Evolutionary conservation across 2,329 filamentous ascomycete genomes (phyloP), one percentile per base, ranked within the genome.

Genomic region (Sarocladiaceae sp.): DNA sequence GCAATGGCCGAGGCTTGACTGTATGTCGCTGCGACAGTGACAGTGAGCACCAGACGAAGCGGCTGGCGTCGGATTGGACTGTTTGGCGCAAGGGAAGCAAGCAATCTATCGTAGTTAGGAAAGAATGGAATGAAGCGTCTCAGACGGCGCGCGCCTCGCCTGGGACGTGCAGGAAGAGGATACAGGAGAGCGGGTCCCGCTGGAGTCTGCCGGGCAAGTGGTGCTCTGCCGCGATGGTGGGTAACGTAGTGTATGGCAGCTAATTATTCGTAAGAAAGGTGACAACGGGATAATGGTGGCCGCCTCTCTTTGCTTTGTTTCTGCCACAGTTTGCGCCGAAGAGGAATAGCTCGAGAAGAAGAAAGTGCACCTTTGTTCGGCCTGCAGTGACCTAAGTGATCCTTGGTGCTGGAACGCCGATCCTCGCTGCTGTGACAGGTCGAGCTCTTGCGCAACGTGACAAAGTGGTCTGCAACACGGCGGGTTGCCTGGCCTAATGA

Each of bases 111-210:
- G 44, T 3, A 33, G 44, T 28, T 12, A 44, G 40, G 17, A 44
- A 33, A 48, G 26, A 22, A 31, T 20, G 28, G 44, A 33, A 48
- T 48, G 44, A 48, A 48, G 44, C 44, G 44, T 48, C 44, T 48
- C 44, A 48, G 44, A 48, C 44, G 26, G 44, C 10, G 28, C 26
- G 44, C 15, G 40, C 40, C 37, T 40, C 20, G 37, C 7, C 37
- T 5, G 20, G 37, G 37, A 40, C 40, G 4, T 44, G 40, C 40
- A 44, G 28, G 44, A 48, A 22, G 12, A 29, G 44, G 26, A 33
- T 26, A 48, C 13, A 48, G 44, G 44, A 48, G 44, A 22, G 44
- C 44, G 44, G 44, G 44, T 48, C 44, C 26, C 44, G 4, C 17
- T 31, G n/a, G 26, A 29, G 44, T 48, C 44, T 33, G 44, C 44